Conservation (phyloP, 1,284 basidiomycete genomes). For the Moesziomyces globuligerus region DNA sequence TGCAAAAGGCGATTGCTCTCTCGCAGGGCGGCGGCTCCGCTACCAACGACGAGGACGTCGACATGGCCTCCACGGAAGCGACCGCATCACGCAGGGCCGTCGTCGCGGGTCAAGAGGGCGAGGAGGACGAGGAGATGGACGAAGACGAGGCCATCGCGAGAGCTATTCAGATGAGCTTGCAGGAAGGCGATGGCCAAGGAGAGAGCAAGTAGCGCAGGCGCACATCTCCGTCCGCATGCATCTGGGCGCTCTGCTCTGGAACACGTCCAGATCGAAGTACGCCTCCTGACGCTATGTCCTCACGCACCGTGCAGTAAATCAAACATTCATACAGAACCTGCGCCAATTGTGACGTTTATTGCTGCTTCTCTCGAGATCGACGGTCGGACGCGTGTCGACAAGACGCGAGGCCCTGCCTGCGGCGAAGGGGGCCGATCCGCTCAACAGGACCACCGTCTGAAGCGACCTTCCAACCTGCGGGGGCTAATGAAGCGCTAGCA, state of each 20-base stretch:
- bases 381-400: neutral
- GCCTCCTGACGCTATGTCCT: neutral
- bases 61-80: constrained; percentile 52
- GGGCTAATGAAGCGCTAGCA: neutral
- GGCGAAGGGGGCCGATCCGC: too few relatives aligned
- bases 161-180: constrained; percentile 66
- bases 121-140: constrained; percentile 66
- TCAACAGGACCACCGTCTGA: neutral
- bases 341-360: neutral
- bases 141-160: constrained; percentile 67
- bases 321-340: neutral
- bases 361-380: neutral
- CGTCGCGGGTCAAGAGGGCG: constrained; percentile 53
- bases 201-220: constrained; percentile 26
- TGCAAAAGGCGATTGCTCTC: constrained; percentile 58
- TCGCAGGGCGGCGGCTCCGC: constrained; percentile 41
- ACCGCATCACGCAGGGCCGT: constrained; percentile 35
- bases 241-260: too few relatives aligned
- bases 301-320: neutral
- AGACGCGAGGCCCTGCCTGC: too few relatives aligned
- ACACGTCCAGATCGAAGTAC: neutral
- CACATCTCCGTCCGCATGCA: neutral
- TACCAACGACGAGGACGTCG: constrained; percentile 51
- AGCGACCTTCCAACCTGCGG: too few relatives aligned
- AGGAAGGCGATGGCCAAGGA: constrained; percentile 37